Evolutionary conservation across 495 filamentous ascomycete genomes (phyloP).

Genomic region (Melanomma pulvis-pyrius): DNA sequence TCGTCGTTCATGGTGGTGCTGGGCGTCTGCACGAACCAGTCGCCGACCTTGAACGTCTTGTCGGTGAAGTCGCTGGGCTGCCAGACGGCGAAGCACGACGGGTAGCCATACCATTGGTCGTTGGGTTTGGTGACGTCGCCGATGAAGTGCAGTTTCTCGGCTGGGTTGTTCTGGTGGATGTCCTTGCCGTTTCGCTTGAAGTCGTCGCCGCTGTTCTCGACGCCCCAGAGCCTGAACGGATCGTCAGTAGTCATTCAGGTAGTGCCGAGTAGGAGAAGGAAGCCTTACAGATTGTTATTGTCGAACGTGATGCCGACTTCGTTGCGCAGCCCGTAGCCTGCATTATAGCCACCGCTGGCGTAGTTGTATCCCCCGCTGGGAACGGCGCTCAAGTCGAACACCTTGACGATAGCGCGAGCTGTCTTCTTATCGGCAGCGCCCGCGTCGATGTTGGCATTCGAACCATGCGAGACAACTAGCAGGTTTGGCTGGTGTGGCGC

Average conservation of each 20-base stretch:
- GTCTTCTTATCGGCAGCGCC: constrained; percentile 16
- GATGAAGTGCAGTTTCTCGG: constrained; percentile 37
- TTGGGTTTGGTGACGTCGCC: constrained; percentile 34
- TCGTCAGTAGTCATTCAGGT: neutral
- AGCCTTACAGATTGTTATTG: constrained; percentile 29
- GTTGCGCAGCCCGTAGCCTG: constrained; percentile 34
- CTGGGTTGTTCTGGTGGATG: constrained; percentile 36
- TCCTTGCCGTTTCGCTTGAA: constrained; percentile 32
- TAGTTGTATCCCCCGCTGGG: constrained; percentile 33
- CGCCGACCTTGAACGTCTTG: constrained; percentile 34
- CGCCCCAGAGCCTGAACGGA: constrained; percentile 28
- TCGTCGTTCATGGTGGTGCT: constrained; percentile 27
- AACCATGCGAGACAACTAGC: constrained; percentile 34
- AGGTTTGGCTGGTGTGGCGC: constrained; percentile 16
- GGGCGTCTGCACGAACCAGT: constrained; percentile 34
- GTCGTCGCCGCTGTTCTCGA: constrained; percentile 37
- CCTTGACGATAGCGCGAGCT: constrained; percentile 32
- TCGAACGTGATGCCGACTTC: constrained; percentile 36
- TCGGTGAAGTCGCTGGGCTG: constrained; percentile 32
- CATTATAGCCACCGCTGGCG: constrained; percentile 10
- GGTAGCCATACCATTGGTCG: constrained; percentile 37
- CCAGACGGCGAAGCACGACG: constrained; percentile 37
- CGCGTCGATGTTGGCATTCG: constrained; percentile 33
- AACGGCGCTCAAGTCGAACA: constrained; percentile 29
- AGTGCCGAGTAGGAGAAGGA: neutral